Base-by-base conservation (phyloP, 2,329 filamentous ascomycete genomes). In the Penicillium vulpinum region DNA sequence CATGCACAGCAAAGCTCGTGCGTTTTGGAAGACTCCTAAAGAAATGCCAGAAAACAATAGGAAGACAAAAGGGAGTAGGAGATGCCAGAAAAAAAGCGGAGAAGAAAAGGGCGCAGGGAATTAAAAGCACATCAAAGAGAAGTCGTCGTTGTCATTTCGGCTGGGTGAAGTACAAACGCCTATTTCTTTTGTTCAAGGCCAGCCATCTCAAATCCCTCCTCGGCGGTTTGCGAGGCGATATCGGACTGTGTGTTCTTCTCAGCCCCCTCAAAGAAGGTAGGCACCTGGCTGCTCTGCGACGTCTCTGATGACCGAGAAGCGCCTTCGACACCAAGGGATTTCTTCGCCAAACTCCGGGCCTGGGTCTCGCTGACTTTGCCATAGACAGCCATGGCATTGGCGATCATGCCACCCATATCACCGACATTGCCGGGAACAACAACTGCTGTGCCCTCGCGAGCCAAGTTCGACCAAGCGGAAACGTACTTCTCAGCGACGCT, bases 401-500 rank as follows among this genome's bases (percentile, higher is more conserved):
- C 92, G 74, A 99, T 97, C 92, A 99, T 96, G 65, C 91, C 87
- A 53, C 91, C 89, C 66, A 99, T 92, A 72, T 99, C 94, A 59
- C 94, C 94, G 36, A 99, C 91, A 70, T 99, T 97, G 11, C 94
- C 94, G 0, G 94, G 94, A 15, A 99, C 92, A 21, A 99, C 91
- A 28, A 99, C 89, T 5, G 92, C 90, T 4, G 94, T 99, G 67
- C 94, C 91, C 80, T 99, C 92, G 78, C 93, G 94, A 49, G 94
- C 94, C 66, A 99, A 81, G 72, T 92, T 91, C 65, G 85, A 88
- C 70, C 97, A 99, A 4, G 94, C 94, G 44, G 95, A 93, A 51
- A 99, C 94, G 68, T 99, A 99, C 78, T 97, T 96, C 83, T 99
- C 94, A 0, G 94, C 94, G 9, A 99, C 91, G 15, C 84, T 90